phyloP scores from a whole-genome alignment of 768 basidiomycete genomes.

The Termitomyces sp. region DNA sequence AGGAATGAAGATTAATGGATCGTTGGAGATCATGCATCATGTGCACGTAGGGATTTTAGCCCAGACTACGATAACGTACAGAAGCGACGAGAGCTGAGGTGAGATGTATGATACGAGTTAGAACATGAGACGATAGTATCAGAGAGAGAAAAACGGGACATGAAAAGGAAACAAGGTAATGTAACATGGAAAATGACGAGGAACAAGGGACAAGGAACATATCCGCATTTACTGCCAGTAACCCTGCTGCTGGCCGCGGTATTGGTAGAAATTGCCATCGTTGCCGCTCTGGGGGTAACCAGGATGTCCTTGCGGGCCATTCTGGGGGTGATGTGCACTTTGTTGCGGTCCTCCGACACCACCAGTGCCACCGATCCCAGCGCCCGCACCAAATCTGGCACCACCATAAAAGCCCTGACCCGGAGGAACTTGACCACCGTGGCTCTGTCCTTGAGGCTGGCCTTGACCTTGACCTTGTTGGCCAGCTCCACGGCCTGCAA shows the following conservation, averaged over 20 bases:
- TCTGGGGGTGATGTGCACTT: constrained; percentile 36
- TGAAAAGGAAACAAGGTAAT: constrained; percentile 7
- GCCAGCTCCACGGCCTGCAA: constrained; percentile 37
- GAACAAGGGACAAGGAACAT: constrained; percentile 4
- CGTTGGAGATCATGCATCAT: constrained; percentile 10
- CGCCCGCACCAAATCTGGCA: constrained; percentile 37
- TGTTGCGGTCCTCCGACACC: constrained; percentile 38
- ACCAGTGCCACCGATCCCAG: constrained; percentile 29
- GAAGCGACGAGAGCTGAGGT: constrained; percentile 14
- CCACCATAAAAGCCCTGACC: constrained; percentile 45
- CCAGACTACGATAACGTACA: constrained; percentile 18
- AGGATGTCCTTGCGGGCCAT: constrained; percentile 49
- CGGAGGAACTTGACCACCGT: constrained; percentile 45
- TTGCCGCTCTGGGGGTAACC: constrained; percentile 61
- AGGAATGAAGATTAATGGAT: background rate
- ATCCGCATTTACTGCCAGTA: constrained; percentile 49
- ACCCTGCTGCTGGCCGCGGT: constrained; percentile 60
- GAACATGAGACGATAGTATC: constrained; percentile 12
- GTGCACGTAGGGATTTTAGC: constrained; percentile 10
- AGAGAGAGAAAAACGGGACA: constrained; percentile 7
- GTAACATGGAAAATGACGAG: constrained; percentile 8
- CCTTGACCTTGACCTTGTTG: constrained; percentile 43
- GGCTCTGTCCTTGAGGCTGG: constrained; percentile 46
- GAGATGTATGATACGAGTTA: constrained; percentile 19
- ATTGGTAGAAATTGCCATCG: constrained; percentile 67